These are phyloP conservation scores for Chaetomiaceae sp. DNA, from an alignment of 2,329 filamentous ascomycete genomes.

Conservation along the genomic window DNA sequence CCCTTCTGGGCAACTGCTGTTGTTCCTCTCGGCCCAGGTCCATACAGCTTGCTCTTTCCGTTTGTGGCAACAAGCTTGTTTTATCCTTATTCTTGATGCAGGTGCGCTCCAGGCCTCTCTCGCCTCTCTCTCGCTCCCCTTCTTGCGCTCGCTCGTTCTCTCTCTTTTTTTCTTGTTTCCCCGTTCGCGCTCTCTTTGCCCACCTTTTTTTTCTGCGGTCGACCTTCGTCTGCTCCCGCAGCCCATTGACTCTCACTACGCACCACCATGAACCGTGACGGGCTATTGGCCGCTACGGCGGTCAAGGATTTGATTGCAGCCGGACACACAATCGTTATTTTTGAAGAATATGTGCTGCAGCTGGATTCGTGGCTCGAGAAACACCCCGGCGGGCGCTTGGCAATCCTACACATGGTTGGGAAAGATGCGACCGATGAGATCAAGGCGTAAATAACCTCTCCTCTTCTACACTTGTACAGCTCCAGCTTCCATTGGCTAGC, in stretches of 20 bases:
- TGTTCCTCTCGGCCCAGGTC: neutral
- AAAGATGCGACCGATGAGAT: constrained; percentile 93
- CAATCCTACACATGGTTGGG: constrained; percentile 90
- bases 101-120: neutral
- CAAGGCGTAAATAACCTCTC: constrained; percentile 61
- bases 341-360: constrained; percentile 49
- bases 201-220: neutral
- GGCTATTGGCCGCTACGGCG: constrained; percentile 40
- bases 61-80: neutral
- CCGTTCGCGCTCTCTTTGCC: neutral
- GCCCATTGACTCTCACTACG: neutral
- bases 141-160: too few species aligned
- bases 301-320: constrained; percentile 51
- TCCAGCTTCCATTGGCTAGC: too few species aligned
- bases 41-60: neutral
- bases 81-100: neutral
- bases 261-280: constrained; percentile 36
- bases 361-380: constrained; percentile 55
- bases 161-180: neutral
- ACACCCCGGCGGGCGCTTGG: constrained; percentile 81
- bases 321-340: constrained; percentile 53
- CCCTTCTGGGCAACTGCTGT: neutral
- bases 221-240: too few species aligned
- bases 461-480: neutral
- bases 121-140: too few species aligned